phyloP scores from a whole-genome alignment of 305 asterid genomes.

The Fraxinus paxiana region DNA sequence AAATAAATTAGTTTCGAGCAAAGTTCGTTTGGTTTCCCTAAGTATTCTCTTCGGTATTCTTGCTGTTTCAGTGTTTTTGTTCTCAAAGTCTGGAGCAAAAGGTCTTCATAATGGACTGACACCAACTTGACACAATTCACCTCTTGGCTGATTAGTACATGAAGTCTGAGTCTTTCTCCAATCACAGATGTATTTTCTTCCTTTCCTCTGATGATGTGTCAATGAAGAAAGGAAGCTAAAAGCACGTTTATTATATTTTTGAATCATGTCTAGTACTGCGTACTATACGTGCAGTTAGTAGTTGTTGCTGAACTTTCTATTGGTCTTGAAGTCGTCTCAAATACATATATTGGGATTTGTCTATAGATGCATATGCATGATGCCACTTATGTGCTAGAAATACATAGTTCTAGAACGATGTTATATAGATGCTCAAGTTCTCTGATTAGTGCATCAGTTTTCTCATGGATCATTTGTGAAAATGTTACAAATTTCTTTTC shows the following conservation, averaged over 20 bases:
- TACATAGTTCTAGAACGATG: not conserved
- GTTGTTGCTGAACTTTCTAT: not conserved
- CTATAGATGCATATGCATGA: not conserved
- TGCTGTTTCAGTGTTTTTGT: conserved; percentile 25
- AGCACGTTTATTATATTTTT: not conserved
- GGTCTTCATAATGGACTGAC: conserved; percentile 18
- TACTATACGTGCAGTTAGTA: not conserved
- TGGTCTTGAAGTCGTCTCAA: not conserved
- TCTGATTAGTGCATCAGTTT: not conserved
- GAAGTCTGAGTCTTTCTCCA: not conserved
- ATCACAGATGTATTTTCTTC: conserved; percentile 6
- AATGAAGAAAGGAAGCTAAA: not conserved
- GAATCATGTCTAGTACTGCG: not conserved
- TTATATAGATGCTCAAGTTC: not conserved
- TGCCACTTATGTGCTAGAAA: not conserved
- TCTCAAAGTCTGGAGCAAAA: conserved; percentile 17
- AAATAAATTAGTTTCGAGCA: conserved; percentile 31
- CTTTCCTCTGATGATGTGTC: not conserved
- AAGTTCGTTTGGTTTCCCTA: conserved; percentile 30
- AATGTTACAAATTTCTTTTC: not conserved
- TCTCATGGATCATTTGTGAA: not conserved
- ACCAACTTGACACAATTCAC: conserved; percentile 33
- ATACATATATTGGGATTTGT: not conserved
- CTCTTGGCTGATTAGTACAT: not conserved
- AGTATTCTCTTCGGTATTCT: conserved; percentile 34